Evolutionary conservation across 1,139 yeast species (phyloP), one percentile per base, ranked within the genome.

Genomic region (Spathaspora sp.): DNA sequence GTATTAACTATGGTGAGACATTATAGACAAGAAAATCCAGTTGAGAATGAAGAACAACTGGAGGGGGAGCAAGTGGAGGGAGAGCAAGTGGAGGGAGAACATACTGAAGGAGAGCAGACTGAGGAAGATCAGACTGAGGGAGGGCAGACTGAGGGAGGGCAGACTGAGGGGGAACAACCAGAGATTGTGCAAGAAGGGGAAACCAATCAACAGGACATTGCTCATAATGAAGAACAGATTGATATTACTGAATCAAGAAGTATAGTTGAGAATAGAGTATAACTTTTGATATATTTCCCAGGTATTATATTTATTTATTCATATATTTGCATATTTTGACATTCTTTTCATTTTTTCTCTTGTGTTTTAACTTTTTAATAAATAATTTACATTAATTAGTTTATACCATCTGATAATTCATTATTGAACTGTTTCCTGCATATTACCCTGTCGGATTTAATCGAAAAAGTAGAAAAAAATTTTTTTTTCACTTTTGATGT

Each of bases 1-100:
- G 81, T 81, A 16, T 60, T 81, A 40, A 57, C 61, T 34, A 58
- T 69, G 29, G 78, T 75, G 51, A 60, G 57, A 31, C 54, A 56
- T 18, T 54, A 45, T 43, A 36, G 63, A 34, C 33, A 53, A 13
- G 55, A 47, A 8, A 44, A 45, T 37, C 47, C 49, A 17, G 7
- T 9, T 15, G 36, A 31, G 8, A 31, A 24, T 23, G 23, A 36
- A 4, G 29, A 29, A 40, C 42, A 17, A 38, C 43, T 6, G 31
- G 46, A n/a, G n/a, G n/a, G n/a, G n/a, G n/a, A n/a, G n/a, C n/a
- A n/a, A n/a, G n/a, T n/a, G n/a, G n/a, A n/a, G n/a, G n/a, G n/a
- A n/a, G n/a, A n/a, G n/a, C n/a, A n/a, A n/a, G n/a, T n/a, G n/a
- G n/a, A n/a, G n/a, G n/a, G n/a, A n/a, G n/a, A n/a, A n/a, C n/a